phyloP scores from a whole-genome alignment of 1,284 basidiomycete genomes.

The Papiliotrema fonsecae region DNA sequence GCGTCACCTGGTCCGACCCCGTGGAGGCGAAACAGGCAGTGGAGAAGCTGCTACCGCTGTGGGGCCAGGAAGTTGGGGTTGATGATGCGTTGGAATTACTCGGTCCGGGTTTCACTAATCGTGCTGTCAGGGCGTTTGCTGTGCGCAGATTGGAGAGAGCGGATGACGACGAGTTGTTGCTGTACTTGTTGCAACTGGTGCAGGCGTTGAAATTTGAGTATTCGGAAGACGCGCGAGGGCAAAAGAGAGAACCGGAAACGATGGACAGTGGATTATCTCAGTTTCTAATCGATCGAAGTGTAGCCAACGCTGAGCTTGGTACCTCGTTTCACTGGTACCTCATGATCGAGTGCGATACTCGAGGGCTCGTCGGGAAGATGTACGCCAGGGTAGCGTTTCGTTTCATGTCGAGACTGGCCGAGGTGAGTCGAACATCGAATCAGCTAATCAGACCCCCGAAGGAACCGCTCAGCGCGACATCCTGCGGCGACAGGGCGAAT shows the following conservation, averaged over 20 bases:
- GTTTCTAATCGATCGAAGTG: conserved; percentile 81
- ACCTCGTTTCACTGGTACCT: conserved; percentile 97
- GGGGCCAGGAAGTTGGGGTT: conserved; percentile 87
- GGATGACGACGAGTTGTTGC: conserved; percentile 88
- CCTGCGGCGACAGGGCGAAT: conserved; percentile 76
- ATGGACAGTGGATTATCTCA: conserved; percentile 82
- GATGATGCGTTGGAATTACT: conserved; percentile 94
- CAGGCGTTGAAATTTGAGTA: conserved; percentile 92
- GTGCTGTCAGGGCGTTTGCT: conserved; percentile 86
- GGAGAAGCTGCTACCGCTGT: conserved; percentile 89
- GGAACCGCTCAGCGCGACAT: conserved; percentile 73
- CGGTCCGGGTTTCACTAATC: conserved; percentile 85
- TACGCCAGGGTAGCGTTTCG: conserved; percentile 83
- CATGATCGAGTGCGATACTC: conserved; percentile 78
- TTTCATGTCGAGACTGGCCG: conserved; percentile 78
- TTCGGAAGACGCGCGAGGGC: conserved; percentile 8
- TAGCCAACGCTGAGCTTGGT: conserved; percentile 75
- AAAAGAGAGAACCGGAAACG: too few species aligned
- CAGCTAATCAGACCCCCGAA: conserved; percentile 56
- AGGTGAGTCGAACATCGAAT: conserved; percentile 54
- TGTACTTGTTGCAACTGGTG: conserved; percentile 93
- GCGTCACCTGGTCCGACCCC: conserved; percentile 93
- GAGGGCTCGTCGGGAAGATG: conserved; percentile 78
- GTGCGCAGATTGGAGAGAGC: conserved; percentile 85
- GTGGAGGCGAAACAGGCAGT: conserved; percentile 97